Conservation (phyloP, 2,329 filamentous ascomycete genomes). For the Cryphonectria naterciae region DNA sequence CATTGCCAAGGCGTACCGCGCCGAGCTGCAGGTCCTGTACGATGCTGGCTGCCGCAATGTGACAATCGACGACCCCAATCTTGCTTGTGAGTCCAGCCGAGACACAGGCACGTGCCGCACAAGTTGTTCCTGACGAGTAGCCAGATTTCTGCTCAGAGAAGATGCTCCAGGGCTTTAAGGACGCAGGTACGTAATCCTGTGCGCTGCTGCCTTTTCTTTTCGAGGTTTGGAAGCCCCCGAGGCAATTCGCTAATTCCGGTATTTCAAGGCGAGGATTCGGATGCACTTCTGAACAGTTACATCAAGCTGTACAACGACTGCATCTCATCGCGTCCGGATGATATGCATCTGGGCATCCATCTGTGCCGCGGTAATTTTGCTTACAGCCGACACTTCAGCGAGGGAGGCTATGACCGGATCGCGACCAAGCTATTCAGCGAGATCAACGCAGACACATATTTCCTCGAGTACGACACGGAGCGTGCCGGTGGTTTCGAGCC, state of each 20-base stretch:
- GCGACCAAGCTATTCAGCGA: slow-evolving; percentile 63
- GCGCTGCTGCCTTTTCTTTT: no score
- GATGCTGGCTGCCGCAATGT: slow-evolving; percentile 55
- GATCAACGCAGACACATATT: slow-evolving; percentile 53
- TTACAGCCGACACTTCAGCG: slow-evolving; percentile 65
- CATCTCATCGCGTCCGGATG: slow-evolving; percentile 61
- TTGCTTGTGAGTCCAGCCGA: slow-evolving; percentile 44
- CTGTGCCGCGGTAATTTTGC: slow-evolving; percentile 67
- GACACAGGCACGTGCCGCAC: not conserved
- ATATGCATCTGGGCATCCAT: slow-evolving; percentile 74
- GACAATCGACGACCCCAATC: slow-evolving; percentile 66
- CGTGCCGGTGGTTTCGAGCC: slow-evolving; percentile 66
- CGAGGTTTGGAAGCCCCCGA: not conserved
- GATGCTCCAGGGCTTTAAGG: slow-evolving; percentile 62
- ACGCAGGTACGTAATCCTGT: slow-evolving; percentile 44
- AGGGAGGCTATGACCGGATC: slow-evolving; percentile 67
- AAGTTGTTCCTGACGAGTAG: not conserved
- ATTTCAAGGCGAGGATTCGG: slow-evolving; percentile 54
- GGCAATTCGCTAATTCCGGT: not conserved
- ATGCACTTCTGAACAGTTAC: slow-evolving; percentile 70
- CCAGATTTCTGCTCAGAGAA: slow-evolving; percentile 70
- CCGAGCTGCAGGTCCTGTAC: slow-evolving; percentile 52
- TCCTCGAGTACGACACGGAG: slow-evolving; percentile 58
- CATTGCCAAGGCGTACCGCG: slow-evolving; percentile 54
- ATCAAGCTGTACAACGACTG: slow-evolving; percentile 76